Base-by-base conservation (phyloP, 371 early-diverging fungal genomes). In the Sanchytrium tribonematis region DNA sequence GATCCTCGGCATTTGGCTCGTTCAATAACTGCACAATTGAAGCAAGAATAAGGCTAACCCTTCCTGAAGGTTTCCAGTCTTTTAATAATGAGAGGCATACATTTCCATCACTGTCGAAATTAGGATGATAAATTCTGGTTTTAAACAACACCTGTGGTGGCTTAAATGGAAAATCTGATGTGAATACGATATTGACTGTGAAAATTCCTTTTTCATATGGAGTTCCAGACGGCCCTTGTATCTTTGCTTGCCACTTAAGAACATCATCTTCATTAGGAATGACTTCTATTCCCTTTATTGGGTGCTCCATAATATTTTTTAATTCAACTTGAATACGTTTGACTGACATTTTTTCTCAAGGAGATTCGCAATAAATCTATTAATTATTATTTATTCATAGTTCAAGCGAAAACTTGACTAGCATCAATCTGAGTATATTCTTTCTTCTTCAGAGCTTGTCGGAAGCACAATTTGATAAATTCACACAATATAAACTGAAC, bases 101-200 rank as follows among this genome's bases (percentile, higher is more conserved):
- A 1, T 86, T 79, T 0, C 90, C 90, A 70, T 87, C 85, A 68
- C 87, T 86, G 73, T 90, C 89, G 68, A 95, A 85, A 75, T 95
- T 95, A 30, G 92, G 92, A 75, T 95, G 96, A 79, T 90, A 93
- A 31, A 91, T 82, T 74, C 85, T 86, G 31, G 91, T 92, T 30
- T 74, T 72, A 74, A 95, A 90, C 70, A 85, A 86, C 74, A 94
- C 80, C 84, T 81, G 83, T 30, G 95, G 95, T 28, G 93, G 91
- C 73, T 90, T 89, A 78, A 91, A 94, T 28, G 95, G 95, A 76
- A 89, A 93, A 70, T 91, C 91, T 0, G 84, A 77, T 67, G 85
- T 81, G 71, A 93, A 90, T 17, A 77, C 77, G 66, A 95, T 84
- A 67, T 88, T 83, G 28, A 95, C 71, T 68, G 83, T 81, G 77